phyloP scores from a whole-genome alignment of 2,329 filamentous ascomycete species.

The Phaeosphaeria sp. region DNA sequence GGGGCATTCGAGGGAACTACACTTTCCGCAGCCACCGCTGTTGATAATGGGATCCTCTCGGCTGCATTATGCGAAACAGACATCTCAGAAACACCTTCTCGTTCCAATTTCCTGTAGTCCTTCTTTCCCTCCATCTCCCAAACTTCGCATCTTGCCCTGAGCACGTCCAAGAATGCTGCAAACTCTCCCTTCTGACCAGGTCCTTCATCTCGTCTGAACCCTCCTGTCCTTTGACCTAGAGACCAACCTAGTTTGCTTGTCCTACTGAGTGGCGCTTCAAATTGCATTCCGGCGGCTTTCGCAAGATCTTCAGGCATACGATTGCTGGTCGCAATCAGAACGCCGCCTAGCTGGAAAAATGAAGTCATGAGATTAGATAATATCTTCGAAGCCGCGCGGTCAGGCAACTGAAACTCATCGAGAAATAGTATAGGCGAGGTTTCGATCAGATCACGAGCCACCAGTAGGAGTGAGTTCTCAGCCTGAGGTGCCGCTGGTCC shows the following conservation, averaged over 20 bases:
- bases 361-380: slow-evolving; percentile 78
- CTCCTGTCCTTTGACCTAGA: slow-evolving; percentile 55
- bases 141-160: slow-evolving; percentile 79
- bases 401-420: slow-evolving; percentile 84
- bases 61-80: not conserved
- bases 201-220: slow-evolving; percentile 49
- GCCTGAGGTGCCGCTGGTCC: slow-evolving; percentile 41
- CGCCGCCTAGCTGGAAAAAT: slow-evolving; percentile 83
- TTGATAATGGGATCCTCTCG: not conserved
- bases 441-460: slow-evolving; percentile 77
- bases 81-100: slow-evolving; percentile 21
- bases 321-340: slow-evolving; percentile 81
- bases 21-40: not conserved
- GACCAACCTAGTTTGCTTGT: slow-evolving; percentile 42
- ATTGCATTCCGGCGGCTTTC: slow-evolving; percentile 75
- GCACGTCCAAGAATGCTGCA: slow-evolving; percentile 74
- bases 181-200: slow-evolving; percentile 69
- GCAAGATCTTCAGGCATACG: slow-evolving; percentile 82
- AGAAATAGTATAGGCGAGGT: slow-evolving; percentile 79
- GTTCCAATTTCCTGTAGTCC: slow-evolving; percentile 67
- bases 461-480: slow-evolving; percentile 74
- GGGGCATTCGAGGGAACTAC: not conserved
- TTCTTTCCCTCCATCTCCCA: slow-evolving; percentile 81
- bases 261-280: slow-evolving; percentile 61
- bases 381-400: slow-evolving; percentile 78